Percentiles rank a stretch among this genome's conserved stretches.
phyloP scores from a whole-genome alignment of 1,284 basidiomycete genomes.

The Melampsora abietis-canadensis region DNA sequence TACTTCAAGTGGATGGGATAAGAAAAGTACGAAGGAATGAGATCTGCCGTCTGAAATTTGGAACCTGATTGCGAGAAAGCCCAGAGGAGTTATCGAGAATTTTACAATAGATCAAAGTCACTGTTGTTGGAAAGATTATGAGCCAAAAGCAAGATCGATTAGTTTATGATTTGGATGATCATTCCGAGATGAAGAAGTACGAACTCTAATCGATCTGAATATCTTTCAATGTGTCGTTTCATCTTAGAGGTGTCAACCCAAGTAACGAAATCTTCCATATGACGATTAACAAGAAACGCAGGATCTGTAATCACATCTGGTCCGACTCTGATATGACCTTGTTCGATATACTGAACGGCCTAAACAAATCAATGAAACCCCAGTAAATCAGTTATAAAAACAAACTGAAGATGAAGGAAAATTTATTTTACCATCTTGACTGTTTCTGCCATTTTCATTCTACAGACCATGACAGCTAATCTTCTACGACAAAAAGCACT shows the following conservation, averaged over 20 bases:
- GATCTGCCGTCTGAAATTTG: no score
- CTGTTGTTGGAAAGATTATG: slow-evolving; percentile 8
- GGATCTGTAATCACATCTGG: slow-evolving; percentile 95
- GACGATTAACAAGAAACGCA: slow-evolving; percentile 84
- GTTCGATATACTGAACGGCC: slow-evolving; percentile 96
- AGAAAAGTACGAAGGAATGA: no score
- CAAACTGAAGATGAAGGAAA: not conserved
- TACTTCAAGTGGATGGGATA: no score
- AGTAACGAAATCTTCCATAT: slow-evolving; percentile 99
- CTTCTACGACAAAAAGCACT: slow-evolving; percentile 87
- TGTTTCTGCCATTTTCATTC: slow-evolving; percentile 90
- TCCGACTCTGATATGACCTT: slow-evolving; percentile 94
- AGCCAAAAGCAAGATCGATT: not conserved
- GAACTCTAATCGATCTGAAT: slow-evolving; percentile 82
- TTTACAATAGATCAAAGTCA: slow-evolving; percentile 37
- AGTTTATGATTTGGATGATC: not conserved
- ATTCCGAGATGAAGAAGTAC: slow-evolving; percentile 48
- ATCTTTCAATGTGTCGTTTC: slow-evolving; percentile 89
- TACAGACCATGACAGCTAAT: slow-evolving; percentile 86
- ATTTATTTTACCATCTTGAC: slow-evolving; percentile 75
- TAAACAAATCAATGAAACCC: slow-evolving; percentile 52
- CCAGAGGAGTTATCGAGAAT: no score
- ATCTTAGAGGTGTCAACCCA: slow-evolving; percentile 98
- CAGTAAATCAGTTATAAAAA: slow-evolving; percentile 26
- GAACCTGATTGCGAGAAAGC: no score